Percentiles rank a stretch among this genome's conserved stretches.
These are phyloP conservation scores for Diutina ranongensis DNA, from an alignment of 1,139 yeast species.

Conservation along the genomic window DNA sequence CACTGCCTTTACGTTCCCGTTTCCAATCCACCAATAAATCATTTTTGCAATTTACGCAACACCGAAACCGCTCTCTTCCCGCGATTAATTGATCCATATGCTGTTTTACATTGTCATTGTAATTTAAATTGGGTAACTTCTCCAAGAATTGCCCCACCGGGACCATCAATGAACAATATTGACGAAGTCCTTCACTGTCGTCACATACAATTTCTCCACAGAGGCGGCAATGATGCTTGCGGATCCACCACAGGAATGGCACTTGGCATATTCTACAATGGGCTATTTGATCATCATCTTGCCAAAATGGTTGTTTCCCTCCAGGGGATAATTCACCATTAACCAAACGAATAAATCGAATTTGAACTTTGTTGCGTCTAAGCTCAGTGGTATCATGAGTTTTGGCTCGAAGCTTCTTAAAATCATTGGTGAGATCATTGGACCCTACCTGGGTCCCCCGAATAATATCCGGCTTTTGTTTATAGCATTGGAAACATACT, in stretches of 20 bases:
- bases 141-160: conserved; percentile 42
- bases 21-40: conserved; percentile 47
- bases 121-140: conserved; percentile 27
- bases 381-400: conserved; percentile 1
- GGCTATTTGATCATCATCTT: conserved; percentile 35
- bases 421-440: neutral
- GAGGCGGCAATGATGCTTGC: conserved; percentile 82
- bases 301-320: conserved; percentile 38
- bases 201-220: conserved; percentile 84
- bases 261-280: conserved; percentile 57
- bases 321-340: neutral
- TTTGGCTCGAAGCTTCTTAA: neutral
- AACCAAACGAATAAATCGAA: conserved; percentile 1
- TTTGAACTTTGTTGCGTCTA: neutral
- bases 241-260: conserved; percentile 42
- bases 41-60: conserved; percentile 63
- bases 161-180: conserved; percentile 59
- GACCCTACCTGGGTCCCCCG: neutral
- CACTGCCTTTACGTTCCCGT: conserved; percentile 15
- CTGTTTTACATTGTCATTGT: conserved; percentile 18
- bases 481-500: neutral
- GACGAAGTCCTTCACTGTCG: conserved; percentile 23
- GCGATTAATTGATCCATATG: conserved; percentile 11
- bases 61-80: conserved; percentile 20
- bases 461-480: neutral